Evolutionary conservation across 1,139 yeast species (phyloP), one percentile per base, ranked within the genome.

Genomic region (Debaryomyces singareniensis): DNA sequence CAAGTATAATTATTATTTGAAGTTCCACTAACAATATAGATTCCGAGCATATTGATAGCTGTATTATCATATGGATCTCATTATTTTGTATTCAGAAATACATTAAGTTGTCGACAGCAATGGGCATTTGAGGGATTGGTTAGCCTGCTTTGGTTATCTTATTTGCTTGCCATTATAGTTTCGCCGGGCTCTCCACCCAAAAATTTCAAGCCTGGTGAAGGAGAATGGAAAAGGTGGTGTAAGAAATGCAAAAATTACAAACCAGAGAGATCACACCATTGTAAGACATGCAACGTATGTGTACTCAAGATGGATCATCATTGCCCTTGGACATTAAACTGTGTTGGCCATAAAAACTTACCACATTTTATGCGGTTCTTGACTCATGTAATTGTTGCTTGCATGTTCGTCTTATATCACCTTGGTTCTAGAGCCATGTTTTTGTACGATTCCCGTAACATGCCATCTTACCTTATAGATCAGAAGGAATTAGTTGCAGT

Each of bases 311-410:
- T 81, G 91, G 93, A 82, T 55, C 98, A 91, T 49, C 94, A 84
- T 55, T 91, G 98, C 51, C 97, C 98, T 0, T 91, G 98, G 98
- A 87, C 91, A 48, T 76, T 94, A 4, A 68, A 76, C 11, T 91
- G 98, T 52, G 75, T 93, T 33, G 98, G 98, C 0, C 78, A 78
- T 51, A 55, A 57, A 1, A 91, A 91, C 49, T 65, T 78, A 54
- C 89, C 95, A 0, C 91, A 86, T 48, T 91, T 91, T 48, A 47
- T 85, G 43, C 65, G 97, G 31, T 91, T 91, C 48, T 49, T 91
- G 27, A 45, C 66, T 5, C 78, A 89, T 82, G 80, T 85, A 1
- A 56, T 75, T 14, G 51, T 70, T 16, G 68, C 83, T 2, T 71
- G 84, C 1, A 61, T 66, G 0, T 68, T 61, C 39, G 71, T 78